Conservation (phyloP, 1,284 basidiomycete genomes). For the Golubevia sp. region DNA sequence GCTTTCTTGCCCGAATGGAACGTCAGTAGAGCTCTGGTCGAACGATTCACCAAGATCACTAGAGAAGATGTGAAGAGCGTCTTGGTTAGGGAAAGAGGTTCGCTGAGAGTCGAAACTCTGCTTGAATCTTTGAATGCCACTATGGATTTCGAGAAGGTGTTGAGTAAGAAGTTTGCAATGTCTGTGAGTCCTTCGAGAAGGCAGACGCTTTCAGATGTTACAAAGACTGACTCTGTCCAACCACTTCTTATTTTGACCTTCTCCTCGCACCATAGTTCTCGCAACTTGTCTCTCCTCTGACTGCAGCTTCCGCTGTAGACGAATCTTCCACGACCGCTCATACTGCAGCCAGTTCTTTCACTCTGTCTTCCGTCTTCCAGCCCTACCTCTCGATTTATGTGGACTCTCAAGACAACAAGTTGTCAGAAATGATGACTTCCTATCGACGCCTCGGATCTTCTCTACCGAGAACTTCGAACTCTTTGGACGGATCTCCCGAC, state of each 20-base stretch:
- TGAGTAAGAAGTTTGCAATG: conserved; percentile 32
- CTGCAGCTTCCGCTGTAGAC: no score
- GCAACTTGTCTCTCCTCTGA: no score
- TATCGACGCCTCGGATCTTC: conserved; percentile 12
- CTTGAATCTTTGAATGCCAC: conserved; percentile 50
- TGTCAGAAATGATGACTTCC: conserved; percentile 33
- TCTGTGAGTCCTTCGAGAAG: conserved; percentile 7
- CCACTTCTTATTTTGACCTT: conserved; percentile 6
- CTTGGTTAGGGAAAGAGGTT: conserved; percentile 42
- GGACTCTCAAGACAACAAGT: conserved; percentile 85
- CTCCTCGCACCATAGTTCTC: neutral
- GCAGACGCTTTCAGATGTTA: neutral
- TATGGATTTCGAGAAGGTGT: conserved; percentile 45
- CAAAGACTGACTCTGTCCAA: conserved; percentile 10
- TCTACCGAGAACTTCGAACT: conserved; percentile 13
- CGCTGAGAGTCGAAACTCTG: conserved; percentile 43
- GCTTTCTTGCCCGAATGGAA: conserved; percentile 46
- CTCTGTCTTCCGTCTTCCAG: conserved; percentile 78
- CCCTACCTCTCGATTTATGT: conserved; percentile 90
- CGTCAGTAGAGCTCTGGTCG: conserved; percentile 35
- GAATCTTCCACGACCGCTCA: conserved; percentile 47
- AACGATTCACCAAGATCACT: conserved; percentile 50
- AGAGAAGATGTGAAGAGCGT: conserved; percentile 52
- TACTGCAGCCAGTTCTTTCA: neutral
- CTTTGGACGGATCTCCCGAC: neutral